These are phyloP conservation scores for Saturnispora dispora DNA, from an alignment of 805 yeast species.

Conservation along the genomic window DNA sequence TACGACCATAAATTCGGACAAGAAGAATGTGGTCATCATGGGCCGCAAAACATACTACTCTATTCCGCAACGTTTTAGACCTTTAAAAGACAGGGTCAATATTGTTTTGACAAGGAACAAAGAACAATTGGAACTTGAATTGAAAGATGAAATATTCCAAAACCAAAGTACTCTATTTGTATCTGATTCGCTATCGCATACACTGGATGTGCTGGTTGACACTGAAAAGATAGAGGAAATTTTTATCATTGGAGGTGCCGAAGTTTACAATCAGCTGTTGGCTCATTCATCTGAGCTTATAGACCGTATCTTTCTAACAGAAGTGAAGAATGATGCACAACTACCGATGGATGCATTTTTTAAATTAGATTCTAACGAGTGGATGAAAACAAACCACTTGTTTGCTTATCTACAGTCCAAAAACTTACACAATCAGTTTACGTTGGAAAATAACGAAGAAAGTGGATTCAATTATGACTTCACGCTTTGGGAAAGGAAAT, in stretches of 20 bases:
- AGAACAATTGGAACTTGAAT: slow-evolving; percentile 17
- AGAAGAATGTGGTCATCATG: slow-evolving; percentile 78
- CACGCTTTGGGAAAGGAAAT: slow-evolving; percentile 46
- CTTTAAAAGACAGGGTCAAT: slow-evolving; percentile 67
- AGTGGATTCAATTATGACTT: slow-evolving; percentile 46
- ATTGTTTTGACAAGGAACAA: slow-evolving; percentile 56
- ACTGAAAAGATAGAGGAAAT: slow-evolving; percentile 41
- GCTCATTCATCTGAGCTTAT: slow-evolving; percentile 26
- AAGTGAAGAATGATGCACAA: slow-evolving; percentile 34
- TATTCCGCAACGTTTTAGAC: slow-evolving; percentile 77
- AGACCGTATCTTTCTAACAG: slow-evolving; percentile 59
- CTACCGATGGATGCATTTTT: slow-evolving; percentile 69
- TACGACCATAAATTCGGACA: slow-evolving; percentile 24
- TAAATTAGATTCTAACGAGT: slow-evolving; percentile 28
- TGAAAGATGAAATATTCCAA: slow-evolving; percentile 21
- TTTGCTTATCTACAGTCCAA: slow-evolving; percentile 33
- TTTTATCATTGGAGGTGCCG: slow-evolving; percentile 90
- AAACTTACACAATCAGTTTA: slow-evolving; percentile 19
- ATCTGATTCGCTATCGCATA: slow-evolving; percentile 37
- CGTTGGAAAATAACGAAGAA: slow-evolving; percentile 26
- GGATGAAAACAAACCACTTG: slow-evolving; percentile 36
- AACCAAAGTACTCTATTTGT: slow-evolving; percentile 16
- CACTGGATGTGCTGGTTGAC: slow-evolving; percentile 29
- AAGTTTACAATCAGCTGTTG: slow-evolving; percentile 54
- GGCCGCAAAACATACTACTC: slow-evolving; percentile 96